phyloP scores from a whole-genome alignment of 257 asterid genomes.

The Solanum chmielewskii region DNA sequence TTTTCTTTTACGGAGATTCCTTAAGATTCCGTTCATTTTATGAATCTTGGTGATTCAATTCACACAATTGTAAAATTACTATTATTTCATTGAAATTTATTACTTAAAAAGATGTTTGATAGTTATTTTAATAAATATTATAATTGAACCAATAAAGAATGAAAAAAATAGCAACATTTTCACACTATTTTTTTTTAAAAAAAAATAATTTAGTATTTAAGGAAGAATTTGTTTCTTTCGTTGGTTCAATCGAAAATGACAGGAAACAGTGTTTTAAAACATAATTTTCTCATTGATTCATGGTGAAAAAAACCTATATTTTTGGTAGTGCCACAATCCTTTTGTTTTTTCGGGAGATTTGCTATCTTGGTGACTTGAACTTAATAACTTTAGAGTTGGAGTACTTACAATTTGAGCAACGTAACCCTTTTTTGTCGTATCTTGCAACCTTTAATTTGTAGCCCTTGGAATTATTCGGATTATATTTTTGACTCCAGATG shows the following conservation, averaged over 20 bases:
- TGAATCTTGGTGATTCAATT: not conserved
- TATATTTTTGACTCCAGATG: not conserved
- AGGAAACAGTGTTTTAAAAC: not conserved
- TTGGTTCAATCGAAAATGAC: not conserved
- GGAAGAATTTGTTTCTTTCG: not conserved
- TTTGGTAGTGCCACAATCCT: not conserved
- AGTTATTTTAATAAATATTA: too few relatives aligned
- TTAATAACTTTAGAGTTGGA: not conserved
- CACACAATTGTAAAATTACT: not conserved
- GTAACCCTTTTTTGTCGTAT: not conserved
- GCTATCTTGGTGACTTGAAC: rapidly evolving
- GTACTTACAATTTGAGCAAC: not conserved
- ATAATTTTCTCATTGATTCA: not conserved
- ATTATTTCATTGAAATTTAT: too few relatives aligned
- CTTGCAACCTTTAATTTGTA: not conserved
- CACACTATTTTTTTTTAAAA: too few relatives aligned
- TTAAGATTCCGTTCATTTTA: not conserved
- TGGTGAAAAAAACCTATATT: not conserved
- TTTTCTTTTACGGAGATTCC: not conserved
- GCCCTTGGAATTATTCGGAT: not conserved
- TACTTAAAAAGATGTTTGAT: not conserved
- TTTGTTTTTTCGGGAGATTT: not conserved
- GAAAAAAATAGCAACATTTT: too few relatives aligned
- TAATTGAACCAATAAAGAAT: too few relatives aligned
- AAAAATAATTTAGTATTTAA: too few relatives aligned